Evolutionary conservation across 75 land plant genomes (phyloP), one percentile per base, ranked within the genome.

Genomic region (Cryptomeria japonica): DNA sequence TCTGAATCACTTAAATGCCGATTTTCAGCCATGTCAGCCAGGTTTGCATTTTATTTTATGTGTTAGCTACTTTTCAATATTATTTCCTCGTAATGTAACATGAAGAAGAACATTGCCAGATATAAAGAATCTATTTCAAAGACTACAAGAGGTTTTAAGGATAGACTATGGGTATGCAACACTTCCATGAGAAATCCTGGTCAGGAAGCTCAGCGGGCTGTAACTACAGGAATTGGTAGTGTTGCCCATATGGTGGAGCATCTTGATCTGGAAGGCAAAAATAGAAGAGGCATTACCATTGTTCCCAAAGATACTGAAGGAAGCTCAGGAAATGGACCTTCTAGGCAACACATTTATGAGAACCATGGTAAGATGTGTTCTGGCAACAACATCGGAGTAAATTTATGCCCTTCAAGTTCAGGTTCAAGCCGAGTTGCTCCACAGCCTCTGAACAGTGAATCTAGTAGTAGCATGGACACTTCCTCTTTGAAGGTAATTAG

Each of bases 1-100:
- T 96, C 99, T 37, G 99, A 97, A 49, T 91, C 95, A 13, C 85
- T 96, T 41, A 98, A 95, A 93, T 96, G 96, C 76, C 94, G 99
- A 37, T 61, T 95, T 38, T 90, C 91, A 88, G 91, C 96, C 5
- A 90, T 98, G 36, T 98, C 99, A 64, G 90, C 90, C 55, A 96
- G 97, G 99, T 98, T 88, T 94, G 95, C 15, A 88, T 72, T 4
- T 58, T 47, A 11, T 34, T 14, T 36, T 31, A 41, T 22, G 82
- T 34, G 19, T 39, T 79, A 79, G 42, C 22, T 79, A 41, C 44
- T 39, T 41, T 41, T 10, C 61, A 28, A 28, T 25, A 5, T 19
- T 46, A 37, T 49, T 38, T 42, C 61, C 19, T 47, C 88, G 41
- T 88, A 8, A 19, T 44, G 53, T 86, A 85, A 44, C 15, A 85